Conservation (phyloP, 2,329 filamentous ascomycete genomes). For the Corynespora cassiicola region DNA sequence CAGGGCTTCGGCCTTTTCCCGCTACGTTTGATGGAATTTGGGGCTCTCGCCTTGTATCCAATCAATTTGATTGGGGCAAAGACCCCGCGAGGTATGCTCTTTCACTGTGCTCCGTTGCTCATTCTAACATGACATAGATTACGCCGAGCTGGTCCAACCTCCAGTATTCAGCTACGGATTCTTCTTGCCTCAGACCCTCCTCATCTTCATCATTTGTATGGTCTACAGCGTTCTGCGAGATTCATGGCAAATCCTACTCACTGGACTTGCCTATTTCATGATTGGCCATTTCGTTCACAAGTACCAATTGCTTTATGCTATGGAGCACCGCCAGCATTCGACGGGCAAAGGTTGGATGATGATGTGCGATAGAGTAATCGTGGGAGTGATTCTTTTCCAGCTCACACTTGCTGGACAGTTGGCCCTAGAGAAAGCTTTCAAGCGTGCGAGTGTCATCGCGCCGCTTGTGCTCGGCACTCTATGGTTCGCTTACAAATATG, state of each 20-base stretch:
- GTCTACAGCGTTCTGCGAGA: constrained; percentile 88
- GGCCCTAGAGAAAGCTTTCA: constrained; percentile 75
- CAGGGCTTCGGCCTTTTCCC: constrained; percentile 94
- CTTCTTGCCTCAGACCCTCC: constrained; percentile 88
- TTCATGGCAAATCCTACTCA: constrained; percentile 81
- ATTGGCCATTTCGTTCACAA: constrained; percentile 92
- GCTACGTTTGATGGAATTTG: constrained; percentile 88
- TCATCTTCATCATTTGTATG: constrained; percentile 93
- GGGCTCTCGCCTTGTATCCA: constrained; percentile 82
- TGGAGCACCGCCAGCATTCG: constrained; percentile 95
- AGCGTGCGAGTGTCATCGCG: constrained; percentile 73
- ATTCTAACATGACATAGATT: constrained; percentile 61
- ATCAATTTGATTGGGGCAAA: constrained; percentile 78
- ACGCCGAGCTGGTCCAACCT: constrained; percentile 79
- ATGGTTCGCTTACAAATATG: constrained; percentile 89
- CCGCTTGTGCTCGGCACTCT: constrained; percentile 81
- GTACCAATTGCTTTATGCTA: constrained; percentile 96
- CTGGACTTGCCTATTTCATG: constrained; percentile 82
- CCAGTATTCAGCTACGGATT: constrained; percentile 95
- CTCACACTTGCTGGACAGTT: constrained; percentile 88
- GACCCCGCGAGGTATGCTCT: constrained; percentile 71
- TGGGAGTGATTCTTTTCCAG: constrained; percentile 89
- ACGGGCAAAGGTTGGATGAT: constrained; percentile 95
- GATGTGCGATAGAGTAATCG: constrained; percentile 89
- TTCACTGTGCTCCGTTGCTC: not conserved